A percentile compares a stretch with the other conserved stretches of the same genome.
Evolutionary conservation across 2,329 filamentous ascomycete genomes (phyloP).

Genomic region (Paecilomyces sp.): DNA sequence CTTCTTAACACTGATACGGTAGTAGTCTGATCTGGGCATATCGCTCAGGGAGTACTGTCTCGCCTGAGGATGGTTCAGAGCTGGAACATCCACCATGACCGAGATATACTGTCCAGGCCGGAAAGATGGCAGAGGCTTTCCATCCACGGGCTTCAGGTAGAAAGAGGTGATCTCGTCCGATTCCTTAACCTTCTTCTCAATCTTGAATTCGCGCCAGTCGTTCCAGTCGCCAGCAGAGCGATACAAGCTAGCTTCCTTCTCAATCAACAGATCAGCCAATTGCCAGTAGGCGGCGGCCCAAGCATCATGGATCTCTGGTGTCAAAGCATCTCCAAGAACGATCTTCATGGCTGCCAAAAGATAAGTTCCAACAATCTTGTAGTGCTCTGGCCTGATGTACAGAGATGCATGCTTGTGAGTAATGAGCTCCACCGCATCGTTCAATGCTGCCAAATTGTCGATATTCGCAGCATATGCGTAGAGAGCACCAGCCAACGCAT

Average conservation of each 20-base stretch:
- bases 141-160: slow-evolving; percentile 53
- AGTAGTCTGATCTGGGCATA: slow-evolving; percentile 52
- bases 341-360: slow-evolving; percentile 60
- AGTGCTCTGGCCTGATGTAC: slow-evolving; percentile 61
- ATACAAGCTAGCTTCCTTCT: slow-evolving; percentile 56
- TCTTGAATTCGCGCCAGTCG: slow-evolving; percentile 58
- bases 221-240: slow-evolving; percentile 44
- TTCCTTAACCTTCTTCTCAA: slow-evolving; percentile 56
- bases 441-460: slow-evolving; percentile 56
- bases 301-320: slow-evolving; percentile 55
- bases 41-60: slow-evolving; percentile 69
- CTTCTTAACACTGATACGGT: slow-evolving; percentile 65
- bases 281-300: slow-evolving; percentile 68
- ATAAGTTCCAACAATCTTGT: slow-evolving; percentile 62
- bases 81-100: slow-evolving; percentile 51
- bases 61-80: slow-evolving; percentile 56
- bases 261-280: slow-evolving; percentile 62
- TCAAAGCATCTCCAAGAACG: slow-evolving; percentile 62
- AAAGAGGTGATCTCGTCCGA: slow-evolving; percentile 61
- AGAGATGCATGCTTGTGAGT: slow-evolving; percentile 70
- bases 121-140: slow-evolving; percentile 53
- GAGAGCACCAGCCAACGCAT: slow-evolving; percentile 62
- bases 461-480: slow-evolving; percentile 67
- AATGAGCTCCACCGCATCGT: slow-evolving; percentile 57
- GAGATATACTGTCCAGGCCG: slow-evolving; percentile 68